Percentiles rank a stretch among this genome's conserved stretches.
phyloP scores from a whole-genome alignment of 139 green algal species.

The Chlorella ohadii region DNA sequence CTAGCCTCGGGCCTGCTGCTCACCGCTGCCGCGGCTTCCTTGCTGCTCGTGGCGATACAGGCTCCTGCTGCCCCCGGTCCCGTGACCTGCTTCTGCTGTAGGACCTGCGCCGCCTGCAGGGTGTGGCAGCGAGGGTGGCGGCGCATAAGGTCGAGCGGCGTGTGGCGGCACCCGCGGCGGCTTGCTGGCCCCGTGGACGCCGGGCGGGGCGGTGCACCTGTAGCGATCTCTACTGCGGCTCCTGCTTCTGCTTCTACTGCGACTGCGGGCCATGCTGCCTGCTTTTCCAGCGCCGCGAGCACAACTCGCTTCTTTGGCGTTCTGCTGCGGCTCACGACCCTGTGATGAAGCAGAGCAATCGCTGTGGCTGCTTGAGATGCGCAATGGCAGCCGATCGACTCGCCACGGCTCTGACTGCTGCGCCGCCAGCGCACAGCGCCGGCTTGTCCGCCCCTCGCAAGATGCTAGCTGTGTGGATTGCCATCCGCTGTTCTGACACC shows the following conservation, averaged over 20 bases:
- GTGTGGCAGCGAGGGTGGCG: neutral
- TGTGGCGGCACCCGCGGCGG: neutral
- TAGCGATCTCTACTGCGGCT: conserved; percentile 12
- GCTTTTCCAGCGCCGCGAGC: neutral
- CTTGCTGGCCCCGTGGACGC: neutral
- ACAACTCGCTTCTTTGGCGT: no score
- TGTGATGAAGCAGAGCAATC: no score
- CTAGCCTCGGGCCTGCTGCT: neutral
- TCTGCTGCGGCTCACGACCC: no score
- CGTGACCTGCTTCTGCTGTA: conserved; percentile 5
- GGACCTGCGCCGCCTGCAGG: conserved; percentile 1
- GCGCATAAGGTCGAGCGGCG: neutral
- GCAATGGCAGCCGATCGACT: no score
- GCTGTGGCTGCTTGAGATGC: no score
- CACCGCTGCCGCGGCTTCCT: conserved; percentile 25
- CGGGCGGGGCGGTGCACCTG: neutral
- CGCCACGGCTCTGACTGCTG: no score
- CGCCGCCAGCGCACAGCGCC: no score
- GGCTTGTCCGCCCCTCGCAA: no score
- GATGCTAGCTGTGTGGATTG: no score
- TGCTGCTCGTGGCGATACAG: neutral
- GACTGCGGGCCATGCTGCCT: neutral
- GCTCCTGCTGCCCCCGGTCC: neutral
- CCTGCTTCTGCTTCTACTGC: neutral
- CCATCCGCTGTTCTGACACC: no score